These are phyloP conservation scores for Tephrocybe sp. DNA, from an alignment of 768 basidiomycete species.

Conservation along the genomic window DNA sequence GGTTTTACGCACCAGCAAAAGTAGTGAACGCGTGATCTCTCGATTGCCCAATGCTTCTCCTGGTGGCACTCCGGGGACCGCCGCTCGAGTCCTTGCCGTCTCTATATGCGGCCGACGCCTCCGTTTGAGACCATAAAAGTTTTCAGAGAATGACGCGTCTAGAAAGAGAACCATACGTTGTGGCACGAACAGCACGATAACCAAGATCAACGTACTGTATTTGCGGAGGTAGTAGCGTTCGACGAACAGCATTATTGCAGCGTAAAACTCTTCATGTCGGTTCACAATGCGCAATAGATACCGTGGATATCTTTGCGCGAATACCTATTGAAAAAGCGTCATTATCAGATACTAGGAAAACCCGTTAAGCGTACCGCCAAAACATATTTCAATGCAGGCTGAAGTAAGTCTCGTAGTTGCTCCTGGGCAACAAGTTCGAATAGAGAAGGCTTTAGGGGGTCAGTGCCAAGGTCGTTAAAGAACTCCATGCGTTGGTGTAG, in stretches of 20 bases:
- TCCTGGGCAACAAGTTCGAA: conserved; percentile 95
- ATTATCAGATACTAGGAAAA: background rate
- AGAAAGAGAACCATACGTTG: background rate
- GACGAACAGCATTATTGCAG: conserved; percentile 81
- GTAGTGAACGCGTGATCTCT: conserved; percentile 75
- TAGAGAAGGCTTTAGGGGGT: conserved; percentile 74
- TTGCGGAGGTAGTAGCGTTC: conserved; percentile 89
- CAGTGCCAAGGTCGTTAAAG: conserved; percentile 72
- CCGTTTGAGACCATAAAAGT: conserved; percentile 92
- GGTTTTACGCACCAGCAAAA: conserved; percentile 59
- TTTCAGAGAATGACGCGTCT: conserved; percentile 95
- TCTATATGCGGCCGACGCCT: conserved; percentile 69
- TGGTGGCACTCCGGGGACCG: conserved; percentile 60
- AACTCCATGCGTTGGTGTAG: conserved; percentile 59
- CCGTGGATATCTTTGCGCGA: conserved; percentile 92
- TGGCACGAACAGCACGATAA: background rate
- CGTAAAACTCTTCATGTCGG: conserved; percentile 95
- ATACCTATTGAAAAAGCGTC: conserved; percentile 53
- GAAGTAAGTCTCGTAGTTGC: conserved; percentile 86
- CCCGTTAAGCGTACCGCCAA: conserved; percentile 61
- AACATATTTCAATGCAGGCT: conserved; percentile 94
- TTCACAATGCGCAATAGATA: conserved; percentile 91
- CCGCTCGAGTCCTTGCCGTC: conserved; percentile 62
- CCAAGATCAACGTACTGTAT: conserved; percentile 56
- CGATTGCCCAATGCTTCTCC: conserved; percentile 62